Conservation (phyloP, 177 flowering plant species). For the Tripterygium wilfordii region DNA sequence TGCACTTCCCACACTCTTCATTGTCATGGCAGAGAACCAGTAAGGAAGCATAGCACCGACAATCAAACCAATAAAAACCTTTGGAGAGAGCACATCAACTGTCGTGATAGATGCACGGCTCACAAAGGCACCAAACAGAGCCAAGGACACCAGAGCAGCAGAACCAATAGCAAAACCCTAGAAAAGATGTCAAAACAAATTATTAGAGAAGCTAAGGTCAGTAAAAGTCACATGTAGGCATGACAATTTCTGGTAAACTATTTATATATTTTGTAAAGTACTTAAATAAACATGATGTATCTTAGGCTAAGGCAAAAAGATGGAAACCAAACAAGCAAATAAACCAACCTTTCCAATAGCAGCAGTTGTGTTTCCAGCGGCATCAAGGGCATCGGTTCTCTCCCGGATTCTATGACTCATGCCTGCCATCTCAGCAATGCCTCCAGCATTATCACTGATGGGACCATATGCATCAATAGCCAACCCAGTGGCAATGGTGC, state of each 20-base stretch:
- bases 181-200: conserved; percentile 7
- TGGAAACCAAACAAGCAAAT: not conserved
- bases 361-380: conserved; percentile 96
- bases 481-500: conserved; percentile 89
- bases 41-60: conserved; percentile 97
- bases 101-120: conserved; percentile 65
- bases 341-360: conserved; percentile 82
- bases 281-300: not conserved
- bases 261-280: too few species aligned
- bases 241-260: not conserved
- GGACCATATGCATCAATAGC: conserved; percentile 99
- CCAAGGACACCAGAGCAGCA: conserved; percentile 84
- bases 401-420: conserved; percentile 91
- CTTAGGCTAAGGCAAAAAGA: not conserved
- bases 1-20: conserved; percentile 97
- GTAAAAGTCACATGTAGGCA: not conserved
- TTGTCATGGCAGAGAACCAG: conserved; percentile 96
- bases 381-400: conserved; percentile 95
- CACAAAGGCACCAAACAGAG: conserved; percentile 92
- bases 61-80: conserved; percentile 84
- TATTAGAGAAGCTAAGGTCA: too few species aligned
- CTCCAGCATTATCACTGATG: conserved; percentile 95
- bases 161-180: conserved; percentile 96
- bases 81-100: conserved; percentile 78
- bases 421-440: conserved; percentile 97